Percentiles rank a stretch among this genome's conserved stretches.
These are phyloP conservation scores for Pseudogymnoascus sp. DNA, from an alignment of 2,329 filamentous ascomycete species.

Conservation along the genomic window DNA sequence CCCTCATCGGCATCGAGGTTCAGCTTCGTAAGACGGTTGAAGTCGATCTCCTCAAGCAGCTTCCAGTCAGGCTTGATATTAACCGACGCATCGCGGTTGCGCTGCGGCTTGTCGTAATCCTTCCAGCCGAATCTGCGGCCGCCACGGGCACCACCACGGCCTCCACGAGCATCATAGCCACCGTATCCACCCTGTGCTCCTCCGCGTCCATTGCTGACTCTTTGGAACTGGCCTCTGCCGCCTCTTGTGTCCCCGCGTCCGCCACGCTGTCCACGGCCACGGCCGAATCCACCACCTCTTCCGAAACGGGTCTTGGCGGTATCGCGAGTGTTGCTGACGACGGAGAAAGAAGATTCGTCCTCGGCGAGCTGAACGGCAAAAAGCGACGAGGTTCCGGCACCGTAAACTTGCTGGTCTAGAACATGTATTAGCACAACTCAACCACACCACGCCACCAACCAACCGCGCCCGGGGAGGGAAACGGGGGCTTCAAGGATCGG, in stretches of 20 bases:
- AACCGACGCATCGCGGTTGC: slow-evolving; percentile 91
- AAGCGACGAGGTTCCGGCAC: slow-evolving; percentile 73
- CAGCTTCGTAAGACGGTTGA: slow-evolving; percentile 87
- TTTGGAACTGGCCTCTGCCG: slow-evolving; percentile 56
- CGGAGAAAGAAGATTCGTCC: slow-evolving; percentile 95
- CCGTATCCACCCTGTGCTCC: slow-evolving; percentile 54
- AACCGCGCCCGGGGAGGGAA: not conserved
- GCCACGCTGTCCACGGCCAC: slow-evolving; percentile 63
- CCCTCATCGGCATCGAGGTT: slow-evolving; percentile 92
- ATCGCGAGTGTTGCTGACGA: slow-evolving; percentile 90
- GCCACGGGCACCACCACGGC: slow-evolving; percentile 61
- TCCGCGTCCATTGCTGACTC: slow-evolving; percentile 57
- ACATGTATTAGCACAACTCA: not conserved
- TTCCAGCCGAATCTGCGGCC: slow-evolving; percentile 95
- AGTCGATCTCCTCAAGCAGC: slow-evolving; percentile 97
- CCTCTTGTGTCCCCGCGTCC: slow-evolving; percentile 63
- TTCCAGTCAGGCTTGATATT: slow-evolving; percentile 95
- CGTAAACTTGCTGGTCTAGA: slow-evolving; percentile 92
- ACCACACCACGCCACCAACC: not conserved
- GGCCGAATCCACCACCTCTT: slow-evolving; percentile 83
- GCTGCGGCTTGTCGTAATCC: slow-evolving; percentile 95
- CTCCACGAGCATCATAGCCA: slow-evolving; percentile 66
- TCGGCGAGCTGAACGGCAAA: slow-evolving; percentile 90
- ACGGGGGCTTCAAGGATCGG: not conserved
- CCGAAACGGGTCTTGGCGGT: slow-evolving; percentile 79